Percentiles rank a stretch among this genome's conserved stretches.
These are phyloP conservation scores for Colletotrichum simmondsii DNA, from an alignment of 2,329 filamentous ascomycete species.

Conservation along the genomic window DNA sequence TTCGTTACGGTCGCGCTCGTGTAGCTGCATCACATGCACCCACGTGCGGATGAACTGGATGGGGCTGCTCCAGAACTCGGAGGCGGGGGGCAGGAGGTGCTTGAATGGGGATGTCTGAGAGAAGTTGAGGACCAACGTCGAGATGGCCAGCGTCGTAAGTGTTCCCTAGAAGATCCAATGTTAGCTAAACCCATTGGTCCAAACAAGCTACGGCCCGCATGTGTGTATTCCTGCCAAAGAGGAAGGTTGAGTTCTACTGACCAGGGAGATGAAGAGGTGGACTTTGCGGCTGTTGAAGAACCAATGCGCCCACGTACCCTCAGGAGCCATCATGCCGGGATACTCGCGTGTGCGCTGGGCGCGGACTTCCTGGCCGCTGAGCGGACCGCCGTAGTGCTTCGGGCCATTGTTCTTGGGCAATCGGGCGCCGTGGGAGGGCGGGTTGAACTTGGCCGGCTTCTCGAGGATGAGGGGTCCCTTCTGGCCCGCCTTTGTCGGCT, in stretches of 20 bases:
- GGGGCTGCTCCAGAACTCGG: conserved; percentile 77
- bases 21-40: conserved; percentile 79
- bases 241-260: conserved; percentile 52
- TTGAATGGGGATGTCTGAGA: conserved; percentile 80
- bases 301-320: conserved; percentile 85
- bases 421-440: conserved; percentile 86
- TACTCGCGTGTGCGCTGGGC: conserved; percentile 79
- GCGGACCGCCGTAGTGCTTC: conserved; percentile 78
- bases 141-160: conserved; percentile 74
- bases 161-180: conserved; percentile 61
- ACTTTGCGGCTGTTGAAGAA: conserved; percentile 82
- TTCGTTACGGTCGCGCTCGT: conserved; percentile 76
- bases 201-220: background rate
- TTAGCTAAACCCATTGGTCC: background rate
- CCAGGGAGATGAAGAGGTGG: conserved; percentile 86
- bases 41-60: conserved; percentile 73
- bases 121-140: conserved; percentile 84
- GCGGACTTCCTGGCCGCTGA: conserved; percentile 73
- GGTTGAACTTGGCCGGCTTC: conserved; percentile 89
- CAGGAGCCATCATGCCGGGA: conserved; percentile 88
- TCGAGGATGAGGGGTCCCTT: conserved; percentile 78
- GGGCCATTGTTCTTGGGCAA: conserved; percentile 68
- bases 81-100: conserved; percentile 79
- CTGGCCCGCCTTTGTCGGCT: conserved; percentile 38
- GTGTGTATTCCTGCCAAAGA: background rate